Evolutionary conservation across 371 early-diverging fungal genomes (phyloP), one percentile per base, ranked within the genome.

Genomic region (Rhizomucor pusillus): DNA sequence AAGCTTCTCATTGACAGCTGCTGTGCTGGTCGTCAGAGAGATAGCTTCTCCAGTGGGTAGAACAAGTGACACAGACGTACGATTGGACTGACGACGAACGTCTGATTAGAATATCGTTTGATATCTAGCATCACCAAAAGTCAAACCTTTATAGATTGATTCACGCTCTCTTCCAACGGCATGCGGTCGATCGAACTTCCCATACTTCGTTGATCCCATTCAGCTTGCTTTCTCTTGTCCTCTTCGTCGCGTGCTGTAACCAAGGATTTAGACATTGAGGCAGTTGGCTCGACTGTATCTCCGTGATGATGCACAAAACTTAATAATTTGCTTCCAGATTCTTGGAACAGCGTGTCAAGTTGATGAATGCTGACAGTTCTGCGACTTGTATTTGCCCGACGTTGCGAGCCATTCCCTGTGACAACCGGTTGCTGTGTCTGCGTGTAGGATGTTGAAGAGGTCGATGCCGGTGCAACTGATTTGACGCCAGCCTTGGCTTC

Each of bases 281-380:
- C 29, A 25, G 35, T 40, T 18, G 48, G 57, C 5, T 41, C 50
- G 1, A 20, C 5, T 10, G 18, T 34, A 16, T 47, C 33, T 23
- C 58, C 48, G 3, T 58, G 59, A 48, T 70, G 72, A 37, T 75
- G 71, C 1, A 76, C 77, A 50, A 76, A 66, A 22, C 65, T 76
- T 5, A 76, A 35, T 11, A 76, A 44, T 50, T 76, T 76, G n/a
- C 65, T 66, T 0, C 71, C 66, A 4, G 77, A 76, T 44, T 76
- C 77, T 43, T 72, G 71, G 66, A 66, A 73, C 16, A 76, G 47
- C 1, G 71, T 58, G 47, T 72, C 73, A 12, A 76, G 48, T 46
- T 76, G 73, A 18, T 76, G 77, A 35, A 76, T 73, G 53, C 77
- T 76, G 29, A 73, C 67, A 16, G 77, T 64, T 1, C 75, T 63